Conservation (phyloP, 2,329 filamentous ascomycete species). For the Exophiala calicioides region DNA sequence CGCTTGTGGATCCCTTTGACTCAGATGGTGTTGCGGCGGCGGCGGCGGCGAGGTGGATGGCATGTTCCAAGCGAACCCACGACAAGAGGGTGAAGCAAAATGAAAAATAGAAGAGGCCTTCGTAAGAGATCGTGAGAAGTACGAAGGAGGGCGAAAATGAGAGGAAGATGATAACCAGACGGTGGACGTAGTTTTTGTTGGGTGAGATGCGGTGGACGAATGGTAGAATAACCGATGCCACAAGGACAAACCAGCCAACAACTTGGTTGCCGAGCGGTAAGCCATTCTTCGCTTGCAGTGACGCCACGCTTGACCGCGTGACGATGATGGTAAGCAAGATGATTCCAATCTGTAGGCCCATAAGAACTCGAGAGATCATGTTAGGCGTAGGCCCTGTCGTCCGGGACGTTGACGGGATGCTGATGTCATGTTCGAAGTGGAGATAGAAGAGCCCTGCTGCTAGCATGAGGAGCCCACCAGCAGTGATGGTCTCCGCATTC, state of each 20-base stretch:
- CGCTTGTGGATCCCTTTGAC: conserved; percentile 9
- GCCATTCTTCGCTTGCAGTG: conserved; percentile 80
- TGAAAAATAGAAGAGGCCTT: conserved; percentile 90
- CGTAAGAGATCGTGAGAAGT: conserved; percentile 94
- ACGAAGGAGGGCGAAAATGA: conserved; percentile 92
- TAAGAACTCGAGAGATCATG: conserved; percentile 43
- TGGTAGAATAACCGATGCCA: conserved; percentile 74
- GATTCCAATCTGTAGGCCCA: conserved; percentile 63
- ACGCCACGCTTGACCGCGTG: conserved; percentile 81
- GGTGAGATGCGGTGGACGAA: conserved; percentile 77
- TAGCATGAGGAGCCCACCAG: conserved; percentile 77
- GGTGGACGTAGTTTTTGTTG: conserved; percentile 85
- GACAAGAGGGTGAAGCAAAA: conserved; percentile 80
- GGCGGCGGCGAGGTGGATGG: conserved; percentile 48
- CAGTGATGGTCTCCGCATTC: conserved; percentile 71
- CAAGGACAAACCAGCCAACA: conserved; percentile 81
- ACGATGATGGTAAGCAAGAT: conserved; percentile 79
- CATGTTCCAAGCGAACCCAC: conserved; percentile 91
- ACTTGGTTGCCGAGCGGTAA: conserved; percentile 85
- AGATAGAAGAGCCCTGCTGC: conserved; percentile 75
- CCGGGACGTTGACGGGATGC: conserved; percentile 43
- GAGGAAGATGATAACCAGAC: conserved; percentile 83
- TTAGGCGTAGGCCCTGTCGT: conserved; percentile 23
- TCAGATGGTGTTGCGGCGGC: conserved; percentile 21
- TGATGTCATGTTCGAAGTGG: conserved; percentile 69